phyloP scores from a whole-genome alignment of 2,329 filamentous ascomycete species.

The Aspergillus tanneri region DNA sequence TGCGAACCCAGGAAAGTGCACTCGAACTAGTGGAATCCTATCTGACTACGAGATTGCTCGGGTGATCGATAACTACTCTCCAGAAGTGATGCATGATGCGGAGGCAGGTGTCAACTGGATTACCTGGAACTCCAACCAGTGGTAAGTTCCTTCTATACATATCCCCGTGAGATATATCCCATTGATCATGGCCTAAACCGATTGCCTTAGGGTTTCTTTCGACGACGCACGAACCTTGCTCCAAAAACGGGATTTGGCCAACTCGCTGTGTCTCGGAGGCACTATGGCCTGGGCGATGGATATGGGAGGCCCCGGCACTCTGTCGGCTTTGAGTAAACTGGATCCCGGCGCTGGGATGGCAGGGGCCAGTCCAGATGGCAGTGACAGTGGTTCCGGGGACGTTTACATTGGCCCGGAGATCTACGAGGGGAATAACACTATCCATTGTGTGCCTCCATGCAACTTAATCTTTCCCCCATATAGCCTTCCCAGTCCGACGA shows the following conservation, averaged over 20 bases:
- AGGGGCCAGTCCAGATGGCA: neutral
- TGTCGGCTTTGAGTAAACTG: neutral
- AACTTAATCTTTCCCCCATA: neutral
- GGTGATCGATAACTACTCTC: conserved; percentile 2
- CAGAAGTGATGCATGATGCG: conserved; percentile 4
- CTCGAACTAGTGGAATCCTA: neutral
- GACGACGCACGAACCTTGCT: conserved; percentile 4
- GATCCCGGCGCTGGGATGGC: neutral
- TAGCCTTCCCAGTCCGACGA: neutral
- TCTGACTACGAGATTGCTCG: conserved; percentile 8
- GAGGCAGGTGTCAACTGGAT: conserved; percentile 18
- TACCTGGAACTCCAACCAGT: conserved; percentile 16
- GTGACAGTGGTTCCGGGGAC: neutral
- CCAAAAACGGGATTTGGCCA: conserved; percentile 7
- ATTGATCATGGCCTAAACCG: too few species aligned
- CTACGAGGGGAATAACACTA: neutral
- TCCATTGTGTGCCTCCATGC: neutral
- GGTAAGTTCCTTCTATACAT: too few species aligned
- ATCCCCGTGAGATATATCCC: too few species aligned
- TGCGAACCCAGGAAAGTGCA: neutral
- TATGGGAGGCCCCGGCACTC: neutral
- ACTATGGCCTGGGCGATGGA: conserved; percentile 8
- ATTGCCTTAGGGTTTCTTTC: conserved; percentile 6
- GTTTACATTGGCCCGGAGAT: neutral
- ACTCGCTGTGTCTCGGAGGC: neutral